Evolutionary conservation across 2,329 filamentous ascomycete genomes (phyloP), one percentile per base, ranked within the genome.

Genomic region (Corniculantispora saksenae): DNA sequence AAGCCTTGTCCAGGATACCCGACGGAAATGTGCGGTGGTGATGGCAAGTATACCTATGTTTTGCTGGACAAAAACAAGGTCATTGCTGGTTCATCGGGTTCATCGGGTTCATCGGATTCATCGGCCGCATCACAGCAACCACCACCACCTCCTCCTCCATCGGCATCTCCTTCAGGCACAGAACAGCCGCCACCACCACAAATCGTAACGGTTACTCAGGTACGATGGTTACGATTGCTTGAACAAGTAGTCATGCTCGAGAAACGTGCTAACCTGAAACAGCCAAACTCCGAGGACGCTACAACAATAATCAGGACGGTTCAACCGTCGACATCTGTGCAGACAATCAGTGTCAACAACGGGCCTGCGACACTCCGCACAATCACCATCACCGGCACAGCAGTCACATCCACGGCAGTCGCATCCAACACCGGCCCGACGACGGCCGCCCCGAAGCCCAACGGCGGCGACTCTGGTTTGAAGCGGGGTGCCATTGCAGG

Each of bases 1-100:
- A 61, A 29, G 10, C 48, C 59, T 9, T 61, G 59, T 12, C 59
- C 59, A 2, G 59, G 59, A n/a, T 61, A 61, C 25, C 59, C 59
- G 12, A 8, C 17, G 23, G 59, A 61, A 17, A 54, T 32, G 19
- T 61, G 59, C 19, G 59, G 59, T 12, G 50, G 48, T 29, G 32
- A 53, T 1, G 19, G 35, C 48, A 10, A 21, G 23, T 61, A 32
- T 23, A n/a, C 32, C 13, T 61, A 61, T 23, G 19, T 61, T 25
- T 43, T 61, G 13, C 48, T 61, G 38, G 59, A 61, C 48, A 53
- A 53, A 23, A 43, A n/a, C 59, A 61, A 32, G 12, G 35, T 54
- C 17, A 27, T 40, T 21, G 59, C 48, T 12, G 59, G 48, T 10
- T 15, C 47, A 15, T 17, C 47, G 13, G 21, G 15, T 15, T 6